Base-by-base conservation (phyloP, 2,329 filamentous ascomycete species). In the Botryosphaeria dothidea region DNA sequence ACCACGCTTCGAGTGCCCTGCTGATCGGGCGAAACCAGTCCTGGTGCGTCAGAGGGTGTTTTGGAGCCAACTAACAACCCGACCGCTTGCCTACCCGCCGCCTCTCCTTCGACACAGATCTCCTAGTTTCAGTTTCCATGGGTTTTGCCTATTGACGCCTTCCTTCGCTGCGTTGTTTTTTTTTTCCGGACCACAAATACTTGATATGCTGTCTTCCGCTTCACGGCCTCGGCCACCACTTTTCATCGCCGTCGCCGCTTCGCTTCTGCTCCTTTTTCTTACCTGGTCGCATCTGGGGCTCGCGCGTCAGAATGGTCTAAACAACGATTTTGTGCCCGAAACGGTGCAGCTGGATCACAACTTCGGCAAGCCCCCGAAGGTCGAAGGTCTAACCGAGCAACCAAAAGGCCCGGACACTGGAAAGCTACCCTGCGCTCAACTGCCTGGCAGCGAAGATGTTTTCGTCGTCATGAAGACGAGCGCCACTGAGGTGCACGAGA, bases 381-480 rank as follows among this genome's bases (percentile, higher is more conserved):
- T 23, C 36, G 61, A 64, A 13, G 61, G 61, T 17, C 41, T 60
- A 1, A 56, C 62, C 31, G 31, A 65, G 41, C 49, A 49, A 6
- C 52, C 52, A 21, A 13, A 36, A 21, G 45, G 29, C 23, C 27
- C 51, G 3, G 51, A 46, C 11, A 38, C 31, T 17, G 45, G 62
- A n/a, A 29, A 48, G 9, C 41, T 49, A 6, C 62, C 52, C 2
- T 78, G 75, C 65, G 70, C 75, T 5, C 71, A 72, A 51, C 74
- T 75, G 45, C 68, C 72, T 36, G 69, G 77, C 19, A 72, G 72
- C 62, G 81, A 86, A 21, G 84, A 88, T 71, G 74, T 88, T 13
- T 79, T 87, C 25, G 81, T 88, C 7, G 78, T 87, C 17, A 78
- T 88, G 68, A 84, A 85, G 67, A 88, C 86, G 1, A 86, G 86